These are phyloP conservation scores for Xylariomycetidae sp. DNA, from an alignment of 2,329 filamentous ascomycete species.

Conservation along the genomic window DNA sequence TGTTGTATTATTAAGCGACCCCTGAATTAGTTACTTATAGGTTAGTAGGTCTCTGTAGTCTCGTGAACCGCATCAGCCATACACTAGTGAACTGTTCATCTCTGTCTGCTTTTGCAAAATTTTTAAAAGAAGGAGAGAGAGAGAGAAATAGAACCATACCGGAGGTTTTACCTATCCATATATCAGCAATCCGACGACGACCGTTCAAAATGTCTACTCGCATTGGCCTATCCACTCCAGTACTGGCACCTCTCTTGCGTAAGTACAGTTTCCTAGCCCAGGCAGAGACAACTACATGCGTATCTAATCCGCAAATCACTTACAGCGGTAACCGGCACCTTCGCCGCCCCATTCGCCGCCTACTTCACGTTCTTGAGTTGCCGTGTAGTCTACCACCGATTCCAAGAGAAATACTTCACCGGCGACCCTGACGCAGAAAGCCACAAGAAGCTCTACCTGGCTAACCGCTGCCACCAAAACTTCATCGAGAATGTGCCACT, in stretches of 20 bases:
- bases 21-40: too few species aligned
- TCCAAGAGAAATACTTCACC: conserved; percentile 21
- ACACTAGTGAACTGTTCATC: too few species aligned
- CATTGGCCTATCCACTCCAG: conserved; percentile 10
- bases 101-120: too few species aligned
- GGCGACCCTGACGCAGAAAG: conserved; percentile 11
- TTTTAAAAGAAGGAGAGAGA: too few species aligned
- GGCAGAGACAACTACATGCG: not conserved
- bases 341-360: conserved; percentile 27
- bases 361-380: conserved; percentile 25
- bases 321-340: conserved; percentile 26
- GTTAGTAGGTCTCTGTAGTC: too few species aligned
- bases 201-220: conserved; percentile 12
- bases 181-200: too few species aligned
- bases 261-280: conserved; percentile 3
- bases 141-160: too few species aligned
- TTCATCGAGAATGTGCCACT: conserved; percentile 29
- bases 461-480: conserved; percentile 23
- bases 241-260: conserved; percentile 16
- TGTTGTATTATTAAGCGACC: too few species aligned
- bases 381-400: conserved; percentile 21
- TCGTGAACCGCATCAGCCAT: too few species aligned
- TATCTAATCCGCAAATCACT: not conserved
- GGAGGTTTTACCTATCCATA: too few species aligned
- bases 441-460: conserved; percentile 20